Conservation (phyloP, 768 basidiomycete genomes). For the Tricholoma bakamatsutake region DNA sequence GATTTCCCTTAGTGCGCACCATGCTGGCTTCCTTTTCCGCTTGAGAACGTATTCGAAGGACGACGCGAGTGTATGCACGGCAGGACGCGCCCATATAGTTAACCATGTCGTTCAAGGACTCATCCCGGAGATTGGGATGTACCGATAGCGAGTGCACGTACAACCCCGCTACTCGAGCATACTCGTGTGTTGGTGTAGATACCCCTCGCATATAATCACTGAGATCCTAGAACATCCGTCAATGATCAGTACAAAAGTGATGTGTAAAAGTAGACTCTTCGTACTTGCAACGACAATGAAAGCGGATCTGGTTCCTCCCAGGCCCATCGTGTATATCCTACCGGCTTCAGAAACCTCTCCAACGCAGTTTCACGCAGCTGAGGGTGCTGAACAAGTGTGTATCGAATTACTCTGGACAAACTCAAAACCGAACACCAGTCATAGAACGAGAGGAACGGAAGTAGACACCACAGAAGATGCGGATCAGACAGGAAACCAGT, state of each 20-base stretch:
- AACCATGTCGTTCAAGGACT: slow-evolving; percentile 36
- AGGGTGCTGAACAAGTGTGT: slow-evolving; percentile 40
- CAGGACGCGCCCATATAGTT: slow-evolving; percentile 52
- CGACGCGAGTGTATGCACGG: slow-evolving; percentile 74
- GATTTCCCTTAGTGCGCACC: slow-evolving; percentile 15
- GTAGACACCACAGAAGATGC: slow-evolving; percentile 44
- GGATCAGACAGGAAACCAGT: slow-evolving; percentile 49
- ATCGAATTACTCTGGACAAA: slow-evolving; percentile 49
- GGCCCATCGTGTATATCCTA: slow-evolving; percentile 70
- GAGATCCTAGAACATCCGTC: slow-evolving; percentile 50
- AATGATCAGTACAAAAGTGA: background rate
- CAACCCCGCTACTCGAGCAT: slow-evolving; percentile 50
- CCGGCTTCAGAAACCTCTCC: slow-evolving; percentile 60
- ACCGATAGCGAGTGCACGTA: slow-evolving; percentile 47
- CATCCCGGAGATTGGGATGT: slow-evolving; percentile 29
- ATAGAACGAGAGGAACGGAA: slow-evolving; percentile 62
- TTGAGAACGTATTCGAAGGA: slow-evolving; percentile 71
- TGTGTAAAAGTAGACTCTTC: slow-evolving; percentile 17
- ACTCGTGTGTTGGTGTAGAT: slow-evolving; percentile 69
- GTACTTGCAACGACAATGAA: slow-evolving; percentile 53
- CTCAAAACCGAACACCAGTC: slow-evolving; percentile 64
- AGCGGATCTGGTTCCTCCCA: slow-evolving; percentile 59
- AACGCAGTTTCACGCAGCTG: slow-evolving; percentile 58
- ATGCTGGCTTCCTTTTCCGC: slow-evolving; percentile 53
- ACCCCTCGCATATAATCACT: slow-evolving; percentile 77